Percentiles rank a stretch among this genome's conserved stretches.
phyloP scores from a whole-genome alignment of 129 eudicot genomes.

The Smallanthus sonchifolius region DNA sequence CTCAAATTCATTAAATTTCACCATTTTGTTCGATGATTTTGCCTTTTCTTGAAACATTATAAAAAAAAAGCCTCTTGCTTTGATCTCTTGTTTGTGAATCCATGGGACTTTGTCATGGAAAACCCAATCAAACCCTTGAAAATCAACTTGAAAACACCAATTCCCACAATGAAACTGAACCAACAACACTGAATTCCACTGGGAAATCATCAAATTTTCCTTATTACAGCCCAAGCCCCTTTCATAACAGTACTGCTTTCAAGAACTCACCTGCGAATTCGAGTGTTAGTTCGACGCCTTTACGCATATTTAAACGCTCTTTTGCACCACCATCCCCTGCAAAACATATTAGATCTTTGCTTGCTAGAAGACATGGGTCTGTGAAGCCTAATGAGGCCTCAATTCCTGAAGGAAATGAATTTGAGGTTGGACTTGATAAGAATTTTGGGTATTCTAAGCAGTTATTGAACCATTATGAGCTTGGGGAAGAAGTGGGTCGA shows the following conservation, averaged over 20 bases:
- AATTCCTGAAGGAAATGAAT: slow-evolving; percentile 90
- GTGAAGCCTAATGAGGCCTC: slow-evolving; percentile 89
- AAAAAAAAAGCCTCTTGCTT: background rate
- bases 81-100: slow-evolving; percentile 36
- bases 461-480: slow-evolving; percentile 61
- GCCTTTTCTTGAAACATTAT: slow-evolving; percentile 15
- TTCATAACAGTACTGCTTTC: slow-evolving; percentile 56
- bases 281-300: slow-evolving; percentile 82
- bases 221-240: slow-evolving; percentile 95
- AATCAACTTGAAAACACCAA: slow-evolving; percentile 44
- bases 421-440: slow-evolving; percentile 84
- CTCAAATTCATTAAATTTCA: slow-evolving; percentile 10
- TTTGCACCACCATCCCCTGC: slow-evolving; percentile 99
- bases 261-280: slow-evolving; percentile 90
- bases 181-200: slow-evolving; percentile 34
- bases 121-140: slow-evolving; percentile 67
- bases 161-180: slow-evolving; percentile 43
- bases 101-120: slow-evolving; percentile 99
- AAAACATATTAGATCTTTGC: slow-evolving; percentile 87
- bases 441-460: slow-evolving; percentile 86
- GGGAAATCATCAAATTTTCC: slow-evolving; percentile 81
- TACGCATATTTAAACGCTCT: slow-evolving; percentile 74
- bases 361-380: slow-evolving; percentile 89
- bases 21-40: slow-evolving; percentile 28
- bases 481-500: slow-evolving; percentile 91